Evolutionary conservation across 2,329 filamentous ascomycete species (phyloP).

Genomic region (Mariannaea sp.): DNA sequence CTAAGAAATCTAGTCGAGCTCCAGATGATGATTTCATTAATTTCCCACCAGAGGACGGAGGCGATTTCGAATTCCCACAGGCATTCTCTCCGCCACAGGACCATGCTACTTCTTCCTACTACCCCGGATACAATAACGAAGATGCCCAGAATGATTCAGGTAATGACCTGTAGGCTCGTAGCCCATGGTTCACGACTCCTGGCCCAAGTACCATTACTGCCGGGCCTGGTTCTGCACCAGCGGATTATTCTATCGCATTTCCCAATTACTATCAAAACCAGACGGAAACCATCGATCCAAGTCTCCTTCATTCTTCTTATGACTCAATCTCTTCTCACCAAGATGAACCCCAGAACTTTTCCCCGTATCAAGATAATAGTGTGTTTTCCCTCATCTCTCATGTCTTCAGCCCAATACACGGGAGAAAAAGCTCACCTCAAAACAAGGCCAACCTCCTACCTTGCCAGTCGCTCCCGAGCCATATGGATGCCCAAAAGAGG

Average conservation of each 20-base stretch:
- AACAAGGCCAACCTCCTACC: slow-evolving; percentile 14
- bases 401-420: background rate
- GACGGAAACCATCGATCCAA: slow-evolving; percentile 8
- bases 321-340: background rate
- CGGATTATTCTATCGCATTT: slow-evolving; percentile 17
- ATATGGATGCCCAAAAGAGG: slow-evolving; percentile 10
- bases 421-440: background rate
- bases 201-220: slow-evolving; percentile 8
- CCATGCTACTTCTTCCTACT: background rate
- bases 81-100: background rate
- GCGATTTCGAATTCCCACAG: background rate
- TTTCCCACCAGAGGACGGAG: background rate
- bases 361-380: background rate
- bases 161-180: slow-evolving; percentile 29
- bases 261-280: background rate
- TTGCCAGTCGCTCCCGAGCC: slow-evolving; percentile 6
- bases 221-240: slow-evolving; percentile 20
- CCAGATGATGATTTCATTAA: slow-evolving; percentile 24
- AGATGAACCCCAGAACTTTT: background rate
- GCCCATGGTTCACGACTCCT: slow-evolving; percentile 19
- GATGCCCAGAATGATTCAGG: slow-evolving; percentile 25
- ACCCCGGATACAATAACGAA: background rate
- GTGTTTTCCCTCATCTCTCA: background rate
- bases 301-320: background rate
- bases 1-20: slow-evolving; percentile 15